Conservation (phyloP, 768 basidiomycete genomes). For the Tephrocybe rancida region DNA sequence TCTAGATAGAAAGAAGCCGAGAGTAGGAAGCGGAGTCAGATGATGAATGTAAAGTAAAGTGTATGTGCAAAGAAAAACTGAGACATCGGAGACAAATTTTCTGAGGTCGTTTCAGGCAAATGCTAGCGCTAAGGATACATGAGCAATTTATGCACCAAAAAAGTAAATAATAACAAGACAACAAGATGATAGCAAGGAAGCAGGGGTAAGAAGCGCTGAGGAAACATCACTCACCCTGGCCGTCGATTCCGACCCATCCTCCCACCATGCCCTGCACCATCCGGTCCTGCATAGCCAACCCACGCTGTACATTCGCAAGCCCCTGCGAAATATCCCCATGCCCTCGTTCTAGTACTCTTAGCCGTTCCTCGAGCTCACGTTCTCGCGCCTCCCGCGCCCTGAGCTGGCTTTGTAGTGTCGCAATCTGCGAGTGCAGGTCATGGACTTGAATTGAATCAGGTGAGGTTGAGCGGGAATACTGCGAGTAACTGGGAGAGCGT, state of each 20-base stretch:
- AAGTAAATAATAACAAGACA: too few relatives aligned
- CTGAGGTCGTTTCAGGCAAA: background rate
- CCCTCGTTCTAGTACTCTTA: constrained; percentile 38
- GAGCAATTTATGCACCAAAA: too few relatives aligned
- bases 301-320: constrained; percentile 42
- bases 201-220: constrained; percentile 4
- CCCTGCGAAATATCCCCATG: constrained; percentile 39
- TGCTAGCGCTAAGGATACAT: too few relatives aligned
- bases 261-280: constrained; percentile 81
- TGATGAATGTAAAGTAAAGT: background rate
- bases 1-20: background rate
- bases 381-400: constrained; percentile 32
- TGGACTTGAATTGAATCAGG: constrained; percentile 12
- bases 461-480: constrained; percentile 24
- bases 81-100: background rate
- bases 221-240: constrained; percentile 20
- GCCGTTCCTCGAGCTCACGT: constrained; percentile 34
- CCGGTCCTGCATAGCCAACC: constrained; percentile 83
- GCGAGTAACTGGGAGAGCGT: constrained; percentile 16
- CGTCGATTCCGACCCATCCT: constrained; percentile 77
- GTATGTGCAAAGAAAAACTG: background rate
- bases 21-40: background rate
- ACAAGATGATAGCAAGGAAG: background rate
- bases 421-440: constrained; percentile 13
- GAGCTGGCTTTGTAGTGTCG: constrained; percentile 33